Conservation (phyloP, 495 filamentous ascomycete species). For the Zalerion maritima region DNA sequence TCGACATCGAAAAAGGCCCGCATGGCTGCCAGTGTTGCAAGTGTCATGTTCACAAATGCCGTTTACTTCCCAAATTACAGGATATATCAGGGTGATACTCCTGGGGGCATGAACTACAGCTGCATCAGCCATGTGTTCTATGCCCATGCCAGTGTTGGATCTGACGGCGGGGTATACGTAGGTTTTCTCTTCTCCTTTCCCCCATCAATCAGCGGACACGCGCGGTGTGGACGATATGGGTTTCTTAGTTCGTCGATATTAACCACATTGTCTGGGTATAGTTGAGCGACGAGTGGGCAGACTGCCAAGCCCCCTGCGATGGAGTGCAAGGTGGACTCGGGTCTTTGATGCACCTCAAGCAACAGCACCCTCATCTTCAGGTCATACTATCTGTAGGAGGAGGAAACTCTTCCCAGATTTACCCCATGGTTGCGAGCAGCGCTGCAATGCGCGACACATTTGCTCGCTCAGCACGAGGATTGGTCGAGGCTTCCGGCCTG, state of each 20-base stretch:
- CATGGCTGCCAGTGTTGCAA: conserved; percentile 21
- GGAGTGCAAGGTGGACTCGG: conserved; percentile 63
- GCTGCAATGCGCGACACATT: conserved; percentile 50
- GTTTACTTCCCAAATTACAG: conserved; percentile 87
- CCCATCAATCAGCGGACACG: conserved; percentile 1
- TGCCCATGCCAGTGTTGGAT: conserved; percentile 71
- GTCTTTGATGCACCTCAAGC: conserved; percentile 62
- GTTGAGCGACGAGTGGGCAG: conserved; percentile 80
- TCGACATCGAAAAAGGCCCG: conserved; percentile 25
- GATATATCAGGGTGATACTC: conserved; percentile 63
- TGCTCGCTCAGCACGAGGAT: conserved; percentile 49
- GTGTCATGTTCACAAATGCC: conserved; percentile 51
- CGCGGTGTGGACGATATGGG: neutral
- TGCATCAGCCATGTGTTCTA: conserved; percentile 70
- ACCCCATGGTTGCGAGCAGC: conserved; percentile 56
- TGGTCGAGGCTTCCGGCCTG: conserved; percentile 61
- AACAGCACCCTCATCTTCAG: conserved; percentile 58
- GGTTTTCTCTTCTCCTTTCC: conserved; percentile 17
- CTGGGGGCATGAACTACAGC: conserved; percentile 53
- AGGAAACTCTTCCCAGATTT: conserved; percentile 61
- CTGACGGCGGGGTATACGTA: conserved; percentile 75
- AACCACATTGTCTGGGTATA: conserved; percentile 26
- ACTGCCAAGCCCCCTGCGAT: conserved; percentile 65
- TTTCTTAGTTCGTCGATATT: too few species aligned
- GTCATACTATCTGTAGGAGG: conserved; percentile 83